Conservation (phyloP, 1,284 basidiomycete species). For the Tremellales sp. region DNA sequence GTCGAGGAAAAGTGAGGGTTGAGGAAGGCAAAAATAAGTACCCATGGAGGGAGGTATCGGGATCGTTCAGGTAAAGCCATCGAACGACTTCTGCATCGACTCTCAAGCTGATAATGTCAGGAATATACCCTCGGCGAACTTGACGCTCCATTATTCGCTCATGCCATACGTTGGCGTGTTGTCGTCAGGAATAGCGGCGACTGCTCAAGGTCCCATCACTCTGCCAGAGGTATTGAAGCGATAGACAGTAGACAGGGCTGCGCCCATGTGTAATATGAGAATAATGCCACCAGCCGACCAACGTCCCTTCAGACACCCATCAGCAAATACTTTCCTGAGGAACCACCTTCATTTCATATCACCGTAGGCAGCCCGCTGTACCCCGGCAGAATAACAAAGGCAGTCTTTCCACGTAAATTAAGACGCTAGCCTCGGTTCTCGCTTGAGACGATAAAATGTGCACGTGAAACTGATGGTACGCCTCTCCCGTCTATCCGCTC, state of each 20-base stretch:
- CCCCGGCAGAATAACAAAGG: too few species aligned
- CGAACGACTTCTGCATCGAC: neutral
- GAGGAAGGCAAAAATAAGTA: conserved; percentile 44
- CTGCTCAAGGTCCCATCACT: conserved; percentile 31
- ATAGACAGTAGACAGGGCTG: too few species aligned
- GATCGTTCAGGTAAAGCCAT: conserved; percentile 40
- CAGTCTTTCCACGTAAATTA: too few species aligned
- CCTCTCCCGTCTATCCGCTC: too few species aligned
- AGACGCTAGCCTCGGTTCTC: neutral
- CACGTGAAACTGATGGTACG: too few species aligned
- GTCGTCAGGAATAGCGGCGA: conserved; percentile 44
- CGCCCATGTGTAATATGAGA: neutral
- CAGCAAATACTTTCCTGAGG: conserved; percentile 1
- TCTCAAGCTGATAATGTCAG: conserved; percentile 14
- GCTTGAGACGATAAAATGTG: too few species aligned
- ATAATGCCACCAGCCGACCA: neutral
- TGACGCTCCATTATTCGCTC: conserved; percentile 47
- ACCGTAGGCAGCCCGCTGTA: neutral
- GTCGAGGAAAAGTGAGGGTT: conserved; percentile 37
- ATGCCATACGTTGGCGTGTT: conserved; percentile 51
- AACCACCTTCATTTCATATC: neutral
- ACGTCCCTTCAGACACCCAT: neutral
- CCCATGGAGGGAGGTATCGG: conserved; percentile 40
- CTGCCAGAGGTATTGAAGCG: conserved; percentile 28
- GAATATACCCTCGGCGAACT: conserved; percentile 38